Conservation (phyloP, 331 rosid species). For the Arachis monticola region DNA sequence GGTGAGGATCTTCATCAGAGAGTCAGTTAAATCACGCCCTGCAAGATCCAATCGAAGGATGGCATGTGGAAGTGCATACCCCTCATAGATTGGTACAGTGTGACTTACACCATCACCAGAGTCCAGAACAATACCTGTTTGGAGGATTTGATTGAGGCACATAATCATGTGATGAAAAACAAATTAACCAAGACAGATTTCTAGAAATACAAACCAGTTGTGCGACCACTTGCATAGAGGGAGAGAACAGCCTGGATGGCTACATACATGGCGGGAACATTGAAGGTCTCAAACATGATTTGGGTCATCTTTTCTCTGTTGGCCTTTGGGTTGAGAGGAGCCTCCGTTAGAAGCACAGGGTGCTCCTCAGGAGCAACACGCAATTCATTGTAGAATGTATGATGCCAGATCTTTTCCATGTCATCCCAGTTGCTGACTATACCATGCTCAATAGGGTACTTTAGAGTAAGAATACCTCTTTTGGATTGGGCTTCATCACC, state of each 20-base stretch:
- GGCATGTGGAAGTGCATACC: conserved; percentile 53
- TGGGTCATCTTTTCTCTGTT: conserved; percentile 58
- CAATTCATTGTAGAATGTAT: conserved; percentile 50
- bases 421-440: conserved; percentile 59
- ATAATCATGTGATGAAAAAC: neutral
- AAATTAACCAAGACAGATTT: conserved; percentile 14
- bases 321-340: conserved; percentile 56
- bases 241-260: conserved; percentile 90
- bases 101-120: conserved; percentile 62
- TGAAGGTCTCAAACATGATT: conserved; percentile 56
- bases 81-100: conserved; percentile 55
- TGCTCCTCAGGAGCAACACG: conserved; percentile 56
- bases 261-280: conserved; percentile 81
- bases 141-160: neutral
- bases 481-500: conserved; percentile 54
- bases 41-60: conserved; percentile 54
- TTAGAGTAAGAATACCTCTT: conserved; percentile 51
- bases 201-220: conserved; percentile 61
- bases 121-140: conserved; percentile 51
- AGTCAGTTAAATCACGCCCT: conserved; percentile 52
- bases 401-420: conserved; percentile 59
- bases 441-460: conserved; percentile 56
- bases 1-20: conserved; percentile 52
- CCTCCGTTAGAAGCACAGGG: conserved; percentile 56
- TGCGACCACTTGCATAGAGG: conserved; percentile 89